phyloP scores from a whole-genome alignment of 352 stramenopile species.

The Phytophthora citrophthora region DNA sequence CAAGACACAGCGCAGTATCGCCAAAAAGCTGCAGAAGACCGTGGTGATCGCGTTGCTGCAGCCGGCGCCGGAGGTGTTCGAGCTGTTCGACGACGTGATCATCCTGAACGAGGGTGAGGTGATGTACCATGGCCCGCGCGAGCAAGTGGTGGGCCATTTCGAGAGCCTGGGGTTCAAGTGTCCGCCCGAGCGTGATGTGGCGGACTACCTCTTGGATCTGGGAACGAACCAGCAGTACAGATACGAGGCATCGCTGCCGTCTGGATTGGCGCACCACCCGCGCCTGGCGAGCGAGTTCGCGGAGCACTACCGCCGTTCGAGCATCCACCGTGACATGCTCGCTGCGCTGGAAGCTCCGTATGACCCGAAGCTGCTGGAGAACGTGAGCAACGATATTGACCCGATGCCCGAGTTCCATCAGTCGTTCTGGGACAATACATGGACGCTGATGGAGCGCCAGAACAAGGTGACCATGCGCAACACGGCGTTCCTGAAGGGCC shows the following conservation, averaged over 20 bases:
- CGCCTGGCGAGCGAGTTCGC: slow-evolving; percentile 41
- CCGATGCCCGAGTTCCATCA: slow-evolving; percentile 52
- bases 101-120: slow-evolving; percentile 51
- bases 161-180: slow-evolving; percentile 33
- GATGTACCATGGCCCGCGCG: slow-evolving; percentile 48
- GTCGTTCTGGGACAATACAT: slow-evolving; percentile 43
- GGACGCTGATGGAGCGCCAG: slow-evolving; percentile 52
- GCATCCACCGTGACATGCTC: slow-evolving; percentile 35
- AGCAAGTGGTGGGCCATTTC: slow-evolving; percentile 60
- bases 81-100: slow-evolving; percentile 62
- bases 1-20: slow-evolving; percentile 49
- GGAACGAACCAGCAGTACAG: slow-evolving; percentile 48
- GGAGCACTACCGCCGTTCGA: slow-evolving; percentile 37
- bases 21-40: slow-evolving; percentile 54
- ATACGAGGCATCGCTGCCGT: slow-evolving; percentile 33
- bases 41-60: slow-evolving; percentile 83
- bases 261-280: slow-evolving; percentile 26
- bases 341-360: slow-evolving; percentile 32
- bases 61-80: slow-evolving; percentile 68
- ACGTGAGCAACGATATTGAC: slow-evolving; percentile 37
- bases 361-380: slow-evolving; percentile 30
- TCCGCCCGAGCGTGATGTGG: slow-evolving; percentile 44
- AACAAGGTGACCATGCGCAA: slow-evolving; percentile 65
- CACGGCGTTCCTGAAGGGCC: slow-evolving; percentile 49
- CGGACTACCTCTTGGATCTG: slow-evolving; percentile 56